Conservation (phyloP, 176 grass and related monocot genomes). For the Melocanna baccifera region DNA sequence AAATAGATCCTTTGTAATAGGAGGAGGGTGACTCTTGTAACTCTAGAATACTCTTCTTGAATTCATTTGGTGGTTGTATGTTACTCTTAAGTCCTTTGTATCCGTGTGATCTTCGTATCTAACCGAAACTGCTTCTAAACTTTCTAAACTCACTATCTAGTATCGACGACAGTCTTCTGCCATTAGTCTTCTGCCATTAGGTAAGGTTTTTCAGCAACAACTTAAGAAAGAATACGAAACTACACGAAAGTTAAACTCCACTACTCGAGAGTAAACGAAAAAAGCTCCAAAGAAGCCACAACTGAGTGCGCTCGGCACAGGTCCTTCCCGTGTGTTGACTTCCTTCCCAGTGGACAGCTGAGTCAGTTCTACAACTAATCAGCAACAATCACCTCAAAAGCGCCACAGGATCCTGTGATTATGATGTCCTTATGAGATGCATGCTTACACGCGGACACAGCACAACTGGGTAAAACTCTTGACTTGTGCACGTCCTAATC, state of each 20-base stretch:
- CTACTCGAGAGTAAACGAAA: not conserved
- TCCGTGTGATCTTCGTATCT: too few species aligned
- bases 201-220: not conserved
- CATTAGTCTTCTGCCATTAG: not conserved
- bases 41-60: too few species aligned
- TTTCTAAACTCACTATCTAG: too few species aligned
- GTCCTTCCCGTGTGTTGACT: conserved; percentile 13
- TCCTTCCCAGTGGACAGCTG: not conserved
- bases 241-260: not conserved
- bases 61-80: too few species aligned
- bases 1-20: too few species aligned
- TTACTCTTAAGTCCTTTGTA: too few species aligned
- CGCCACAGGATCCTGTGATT: not conserved
- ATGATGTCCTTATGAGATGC: not conserved
- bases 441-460: not conserved
- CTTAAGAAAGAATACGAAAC: not conserved
- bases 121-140: too few species aligned
- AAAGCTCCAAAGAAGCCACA: not conserved
- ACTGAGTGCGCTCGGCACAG: not conserved
- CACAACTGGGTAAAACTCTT: not conserved
- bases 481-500: not conserved
- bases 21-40: too few species aligned
- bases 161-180: too few species aligned
- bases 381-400: not conserved
- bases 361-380: not conserved